These are phyloP conservation scores for Podila minutissima DNA, from an alignment of 192 early-diverging fungal genomes.

Conservation along the genomic window DNA sequence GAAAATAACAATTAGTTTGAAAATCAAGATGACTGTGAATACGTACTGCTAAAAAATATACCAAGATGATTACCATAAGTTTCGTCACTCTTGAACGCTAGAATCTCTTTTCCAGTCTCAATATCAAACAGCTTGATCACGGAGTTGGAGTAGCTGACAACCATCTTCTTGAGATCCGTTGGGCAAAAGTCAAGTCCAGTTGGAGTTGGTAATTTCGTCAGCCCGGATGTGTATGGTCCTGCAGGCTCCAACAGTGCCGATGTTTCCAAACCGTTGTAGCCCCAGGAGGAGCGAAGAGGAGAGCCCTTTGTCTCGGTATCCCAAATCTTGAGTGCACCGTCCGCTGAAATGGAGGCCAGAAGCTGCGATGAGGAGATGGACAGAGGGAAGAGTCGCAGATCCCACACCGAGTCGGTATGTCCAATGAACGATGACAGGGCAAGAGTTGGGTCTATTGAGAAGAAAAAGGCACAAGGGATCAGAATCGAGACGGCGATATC, in stretches of 20 bases:
- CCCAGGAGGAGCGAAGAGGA: constrained; percentile 60
- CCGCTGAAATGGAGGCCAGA: constrained; percentile 80
- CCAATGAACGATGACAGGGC: constrained; percentile 75
- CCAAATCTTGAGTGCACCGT: constrained; percentile 87
- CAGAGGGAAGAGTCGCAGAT: constrained; percentile 73
- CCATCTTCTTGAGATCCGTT: constrained; percentile 65
- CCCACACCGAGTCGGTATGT: constrained; percentile 91
- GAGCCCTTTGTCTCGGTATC: constrained; percentile 63
- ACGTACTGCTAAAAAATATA: neutral
- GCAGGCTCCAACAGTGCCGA: constrained; percentile 28
- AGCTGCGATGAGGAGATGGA: constrained; percentile 55
- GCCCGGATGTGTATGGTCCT: constrained; percentile 33
- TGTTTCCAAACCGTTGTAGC: constrained; percentile 56
- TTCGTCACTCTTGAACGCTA: constrained; percentile 65
- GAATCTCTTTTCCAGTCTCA: constrained; percentile 74
- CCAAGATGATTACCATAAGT: constrained; percentile 56
- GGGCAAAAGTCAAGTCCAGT: constrained; percentile 76
- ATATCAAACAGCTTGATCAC: constrained; percentile 77
- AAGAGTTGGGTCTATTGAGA: constrained; percentile 53
- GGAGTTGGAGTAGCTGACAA: constrained; percentile 72
- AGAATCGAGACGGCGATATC: neutral
- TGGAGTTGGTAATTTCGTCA: constrained; percentile 56
- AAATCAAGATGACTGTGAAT: neutral
- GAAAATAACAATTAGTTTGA: neutral
- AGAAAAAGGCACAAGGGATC: neutral